Evolutionary conservation across 257 asterid genomes (phyloP).

Genomic region (Cruciata laevipes): DNA sequence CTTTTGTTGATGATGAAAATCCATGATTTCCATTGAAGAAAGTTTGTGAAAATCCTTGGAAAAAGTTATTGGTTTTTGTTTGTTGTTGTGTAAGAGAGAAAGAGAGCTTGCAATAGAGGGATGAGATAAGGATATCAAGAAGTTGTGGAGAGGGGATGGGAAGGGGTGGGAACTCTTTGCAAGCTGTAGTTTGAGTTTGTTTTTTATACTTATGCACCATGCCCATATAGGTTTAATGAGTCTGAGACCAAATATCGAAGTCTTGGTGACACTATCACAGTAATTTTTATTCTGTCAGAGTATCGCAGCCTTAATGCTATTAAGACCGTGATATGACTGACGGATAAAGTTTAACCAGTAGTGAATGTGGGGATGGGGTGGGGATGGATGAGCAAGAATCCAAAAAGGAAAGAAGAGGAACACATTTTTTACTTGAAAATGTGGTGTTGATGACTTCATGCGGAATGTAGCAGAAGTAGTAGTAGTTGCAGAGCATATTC

Average conservation of each 20-base stretch:
- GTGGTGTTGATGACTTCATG: background rate
- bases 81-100: conserved; percentile 10
- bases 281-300: background rate
- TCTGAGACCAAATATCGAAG: background rate
- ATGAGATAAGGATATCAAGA: conserved; percentile 55
- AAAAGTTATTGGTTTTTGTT: conserved; percentile 5
- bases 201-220: conserved; percentile 11
- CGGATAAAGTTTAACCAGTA: background rate
- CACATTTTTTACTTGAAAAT: conserved; percentile 14
- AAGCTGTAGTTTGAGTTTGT: conserved; percentile 13
- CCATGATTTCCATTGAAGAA: conserved; percentile 29
- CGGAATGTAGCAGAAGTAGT: conserved; percentile 1
- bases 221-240: conserved; percentile 1
- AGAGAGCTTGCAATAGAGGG: conserved; percentile 9
- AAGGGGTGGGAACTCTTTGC: conserved; percentile 6
- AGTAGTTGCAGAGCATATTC: background rate
- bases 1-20: conserved; percentile 19
- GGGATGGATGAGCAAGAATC: conserved; percentile 20
- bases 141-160: conserved; percentile 24
- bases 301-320: no score
- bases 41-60: background rate
- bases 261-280: background rate
- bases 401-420: conserved; percentile 7
- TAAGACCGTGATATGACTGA: no score
- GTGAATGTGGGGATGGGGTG: conserved; percentile 5